These are phyloP conservation scores for Chaetothyriales sp. DNA, from an alignment of 2,329 filamentous ascomycete species.

Conservation along the genomic window DNA sequence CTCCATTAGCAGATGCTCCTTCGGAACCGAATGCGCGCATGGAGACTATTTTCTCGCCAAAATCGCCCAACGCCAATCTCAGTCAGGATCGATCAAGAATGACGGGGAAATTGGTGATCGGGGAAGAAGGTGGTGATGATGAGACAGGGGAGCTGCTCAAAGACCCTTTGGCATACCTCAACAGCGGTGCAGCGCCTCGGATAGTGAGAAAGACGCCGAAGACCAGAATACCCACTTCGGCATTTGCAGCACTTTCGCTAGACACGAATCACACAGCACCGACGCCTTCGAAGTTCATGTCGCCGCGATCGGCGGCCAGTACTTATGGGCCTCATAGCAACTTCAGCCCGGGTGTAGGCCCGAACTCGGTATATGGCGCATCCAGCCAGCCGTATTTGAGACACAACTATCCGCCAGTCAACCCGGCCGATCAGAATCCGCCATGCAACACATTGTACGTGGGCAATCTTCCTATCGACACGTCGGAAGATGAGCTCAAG, in stretches of 20 bases:
- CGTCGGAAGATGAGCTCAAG: constrained; percentile 90
- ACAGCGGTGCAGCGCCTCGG: constrained; percentile 49
- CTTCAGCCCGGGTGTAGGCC: constrained; percentile 43
- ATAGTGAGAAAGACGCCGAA: constrained; percentile 36
- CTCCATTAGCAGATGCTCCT: constrained; percentile 36
- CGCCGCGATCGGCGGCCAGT: constrained; percentile 35
- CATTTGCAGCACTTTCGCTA: constrained; percentile 57
- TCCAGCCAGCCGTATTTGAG: constrained; percentile 43
- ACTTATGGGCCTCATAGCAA: constrained; percentile 39
- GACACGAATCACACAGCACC: constrained; percentile 45
- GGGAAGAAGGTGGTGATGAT: constrained; percentile 46
- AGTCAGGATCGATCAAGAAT: constrained; percentile 38
- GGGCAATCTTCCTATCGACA: constrained; percentile 86
- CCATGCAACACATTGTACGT: constrained; percentile 97
- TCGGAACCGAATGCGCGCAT: constrained; percentile 37
- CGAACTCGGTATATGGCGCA: constrained; percentile 42
- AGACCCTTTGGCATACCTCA: constrained; percentile 53
- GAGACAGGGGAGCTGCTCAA: constrained; percentile 50
- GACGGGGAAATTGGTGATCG: constrained; percentile 50
- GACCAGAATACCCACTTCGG: constrained; percentile 55
- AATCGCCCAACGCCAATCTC: constrained; percentile 42
- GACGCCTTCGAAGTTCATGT: constrained; percentile 31
- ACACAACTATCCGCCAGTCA: constrained; percentile 71
- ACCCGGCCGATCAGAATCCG: constrained; percentile 90
- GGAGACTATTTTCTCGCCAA: constrained; percentile 47